Evolutionary conservation across 192 early-diverging fungal genomes (phyloP), one percentile per base, ranked within the genome.

Genomic region (Geranomyces variabilis): DNA sequence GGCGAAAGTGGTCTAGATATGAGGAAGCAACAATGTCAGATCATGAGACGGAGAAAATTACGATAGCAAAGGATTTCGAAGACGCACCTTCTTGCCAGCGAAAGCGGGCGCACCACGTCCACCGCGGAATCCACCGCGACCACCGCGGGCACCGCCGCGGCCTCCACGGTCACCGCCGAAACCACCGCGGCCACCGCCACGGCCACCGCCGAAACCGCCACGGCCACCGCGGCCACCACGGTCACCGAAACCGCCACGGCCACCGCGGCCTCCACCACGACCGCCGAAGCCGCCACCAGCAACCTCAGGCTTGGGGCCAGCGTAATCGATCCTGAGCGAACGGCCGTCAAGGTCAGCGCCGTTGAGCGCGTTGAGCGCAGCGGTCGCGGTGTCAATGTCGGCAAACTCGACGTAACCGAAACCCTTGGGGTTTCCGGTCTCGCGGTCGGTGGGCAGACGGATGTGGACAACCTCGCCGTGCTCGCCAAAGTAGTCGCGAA

Each of bases 321-420:
- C 90, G 81, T 89, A 98, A 81, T 98, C 96, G 57, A 95, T 80
- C 64, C 95, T 90, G 72, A 96, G 79, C 65, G 77, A 82, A 76
- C 96, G 93, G 57, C 93, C 94, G 31, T 86, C 84, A 22, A 96
- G 80, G 34, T 93, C 88, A 9, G 77, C 67, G 67, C 89, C 90
- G 76, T 96, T 93, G 84, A 92, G 84, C 65, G 88, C 83, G 79
- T 89, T 84, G 24, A 92, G 83, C 55, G 85, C 86, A 57, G 81
- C 73, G n/a, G 59, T 83, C 57, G 86, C 86, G 24, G 75, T 69
- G 26, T 84, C 83, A 48, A 79, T 43, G 63, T 70, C 75, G 28
- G 57, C 63, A 60, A 81, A 88, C 67, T 80, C 75, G 49, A 87
- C 75, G 73, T 84, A 86, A 34, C 69, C 79, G 65, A 86, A 86